These are phyloP conservation scores for Talaromyces sp. DNA, from an alignment of 2,329 filamentous ascomycete species.

Conservation along the genomic window DNA sequence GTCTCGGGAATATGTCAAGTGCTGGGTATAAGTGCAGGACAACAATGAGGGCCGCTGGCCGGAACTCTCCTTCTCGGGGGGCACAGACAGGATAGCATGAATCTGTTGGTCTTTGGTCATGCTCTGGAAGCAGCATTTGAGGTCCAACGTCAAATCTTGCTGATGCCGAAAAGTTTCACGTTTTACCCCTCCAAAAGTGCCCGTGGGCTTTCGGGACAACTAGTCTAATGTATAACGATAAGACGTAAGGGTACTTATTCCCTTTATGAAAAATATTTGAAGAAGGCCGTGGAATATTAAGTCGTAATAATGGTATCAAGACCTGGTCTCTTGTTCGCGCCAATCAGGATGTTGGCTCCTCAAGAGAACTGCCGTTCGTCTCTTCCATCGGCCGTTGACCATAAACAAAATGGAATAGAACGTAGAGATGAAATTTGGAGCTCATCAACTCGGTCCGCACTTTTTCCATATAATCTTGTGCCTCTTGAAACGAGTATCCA, in stretches of 20 bases:
- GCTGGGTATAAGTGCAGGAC: constrained; percentile 20
- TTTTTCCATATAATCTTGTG: constrained; percentile 32
- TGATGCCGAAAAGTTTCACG: not conserved
- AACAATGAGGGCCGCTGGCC: constrained; percentile 9
- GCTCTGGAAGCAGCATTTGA: not conserved
- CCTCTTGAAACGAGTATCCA: constrained; percentile 35
- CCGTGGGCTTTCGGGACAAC: not conserved
- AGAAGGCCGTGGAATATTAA: constrained; percentile 1
- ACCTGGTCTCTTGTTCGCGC: constrained; percentile 11
- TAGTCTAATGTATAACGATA: constrained; percentile 2
- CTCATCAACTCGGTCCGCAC: constrained; percentile 31
- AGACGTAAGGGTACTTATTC: not conserved
- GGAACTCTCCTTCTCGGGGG: not conserved
- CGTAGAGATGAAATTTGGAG: constrained; percentile 31
- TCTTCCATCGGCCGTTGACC: constrained; percentile 32
- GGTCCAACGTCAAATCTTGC: not conserved
- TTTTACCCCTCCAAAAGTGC: not conserved
- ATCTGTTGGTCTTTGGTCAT: not conserved
- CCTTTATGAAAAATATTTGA: constrained; percentile 15
- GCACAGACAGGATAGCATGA: not conserved
- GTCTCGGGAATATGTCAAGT: constrained; percentile 29
- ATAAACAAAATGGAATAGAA: constrained; percentile 36
- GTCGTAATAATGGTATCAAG: constrained; percentile 7
- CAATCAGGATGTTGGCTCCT: not conserved
- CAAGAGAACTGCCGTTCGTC: not conserved